Evolutionary conservation across 805 yeast genomes (phyloP), one percentile per base, ranked within the genome.

Genomic region (Cyberlindnera lachancei): DNA sequence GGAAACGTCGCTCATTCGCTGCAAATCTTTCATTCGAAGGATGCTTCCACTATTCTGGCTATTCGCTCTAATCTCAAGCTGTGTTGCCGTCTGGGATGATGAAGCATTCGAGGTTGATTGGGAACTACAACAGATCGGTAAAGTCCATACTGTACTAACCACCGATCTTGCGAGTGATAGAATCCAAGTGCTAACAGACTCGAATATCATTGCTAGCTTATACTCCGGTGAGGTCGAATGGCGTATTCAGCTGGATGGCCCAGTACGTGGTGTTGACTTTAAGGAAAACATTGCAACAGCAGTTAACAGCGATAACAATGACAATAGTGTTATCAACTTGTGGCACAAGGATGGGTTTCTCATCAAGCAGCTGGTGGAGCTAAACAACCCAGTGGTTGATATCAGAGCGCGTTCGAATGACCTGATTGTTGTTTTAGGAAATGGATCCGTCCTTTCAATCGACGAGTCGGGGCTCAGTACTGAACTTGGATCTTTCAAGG

Each of bases 41-140:
- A 12, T 13, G 31, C 21, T 23, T 12, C n/a, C 27, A 23, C 18
- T 30, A 10, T 20, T 25, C 20, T 34, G 34, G 34, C 25, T 21
- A 9, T 20, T 23, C 21, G 21, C 21, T 15, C 21, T 25, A 15
- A 10, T 25, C 7, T 8, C 22, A 4, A 19, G 18, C 15, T 17
- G 35, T 22, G 1, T 6, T 3, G 52, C 64, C 0, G 54, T 65
- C 5, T 63, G 55, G 41, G 54, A 63, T 17, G 79, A 74, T 33
- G 78, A 74, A 38, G 75, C 78, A 0, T 72, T 67, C 46, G 53
- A 53, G 13, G 58, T 59, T 21, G 84, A 77, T 43, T 75, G 79
- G 79, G 66, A 72, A 28, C 50, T 63, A 7, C 59, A 58, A 19
- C 65, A 63, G 30, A 51, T 70, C 18, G 79, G 79, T 1, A 42